Conservation (phyloP, 163 green algal species). For the Coccomyxa subellipsoidea region DNA sequence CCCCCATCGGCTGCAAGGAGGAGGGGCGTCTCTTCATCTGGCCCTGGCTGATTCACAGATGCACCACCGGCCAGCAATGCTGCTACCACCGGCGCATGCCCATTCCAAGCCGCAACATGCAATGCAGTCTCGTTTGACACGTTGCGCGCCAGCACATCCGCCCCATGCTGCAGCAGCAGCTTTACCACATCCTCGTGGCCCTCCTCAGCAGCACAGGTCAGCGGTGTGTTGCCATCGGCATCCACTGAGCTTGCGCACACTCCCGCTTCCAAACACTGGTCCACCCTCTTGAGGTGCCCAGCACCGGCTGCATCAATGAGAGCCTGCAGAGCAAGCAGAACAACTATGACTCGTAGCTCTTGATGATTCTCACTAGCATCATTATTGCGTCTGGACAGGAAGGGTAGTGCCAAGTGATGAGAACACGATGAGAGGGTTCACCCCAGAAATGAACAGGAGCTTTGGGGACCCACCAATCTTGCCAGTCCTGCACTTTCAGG, state of each 20-base stretch:
- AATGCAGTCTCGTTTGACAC: neutral
- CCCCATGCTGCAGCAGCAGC: neutral
- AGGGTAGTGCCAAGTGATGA: too few relatives aligned
- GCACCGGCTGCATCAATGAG: neutral
- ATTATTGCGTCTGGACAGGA: too few relatives aligned
- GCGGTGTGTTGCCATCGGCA: neutral
- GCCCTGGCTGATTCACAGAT: neutral
- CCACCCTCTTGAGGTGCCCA: neutral
- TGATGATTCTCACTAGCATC: too few relatives aligned
- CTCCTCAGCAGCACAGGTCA: neutral
- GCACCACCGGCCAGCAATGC: neutral
- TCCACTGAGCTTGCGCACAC: neutral
- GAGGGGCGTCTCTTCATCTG: neutral
- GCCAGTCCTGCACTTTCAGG: neutral
- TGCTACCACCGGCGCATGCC: neutral
- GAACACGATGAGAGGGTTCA: too few relatives aligned
- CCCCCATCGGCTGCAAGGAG: neutral
- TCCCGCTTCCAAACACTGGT: neutral
- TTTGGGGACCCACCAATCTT: neutral
- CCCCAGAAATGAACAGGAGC: too few relatives aligned
- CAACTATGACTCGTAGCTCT: too few relatives aligned
- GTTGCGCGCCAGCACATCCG: neutral
- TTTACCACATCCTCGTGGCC: neutral
- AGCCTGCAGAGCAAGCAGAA: neutral
- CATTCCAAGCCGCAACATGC: slow-evolving; percentile 2